Evolutionary conservation across 305 asterid species (phyloP), one percentile per base, ranked within the genome.

Genomic region (Fraxinus velutina): DNA sequence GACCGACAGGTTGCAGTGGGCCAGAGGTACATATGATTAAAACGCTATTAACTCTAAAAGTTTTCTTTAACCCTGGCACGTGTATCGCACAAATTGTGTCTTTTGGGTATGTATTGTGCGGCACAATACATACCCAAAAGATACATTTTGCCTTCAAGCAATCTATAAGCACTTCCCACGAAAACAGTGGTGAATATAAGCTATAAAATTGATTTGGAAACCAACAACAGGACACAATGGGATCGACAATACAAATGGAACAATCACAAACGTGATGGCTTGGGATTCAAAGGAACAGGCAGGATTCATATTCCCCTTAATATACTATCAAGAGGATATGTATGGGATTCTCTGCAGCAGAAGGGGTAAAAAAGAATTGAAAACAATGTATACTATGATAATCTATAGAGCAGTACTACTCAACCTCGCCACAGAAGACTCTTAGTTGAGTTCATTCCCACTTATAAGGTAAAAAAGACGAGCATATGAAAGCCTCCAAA

Each of bases 1-100:
- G 15, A 81, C 47, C 80, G 52, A 76, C 73, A 22, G 34, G 24
- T 71, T 66, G 81, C 68, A 57, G 55, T 81, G 27, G 68, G 68
- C 78, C 60, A 3, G 62, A 6, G 55, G 27, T 33, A 19, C 19
- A 9, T 80, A 60, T 42, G 36, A 52, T 72, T 32, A 10, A 19
- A 19, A 17, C 2, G 2, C 6, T 17, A 77, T 60, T 57, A n/a
- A 22, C 21, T 44, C 73, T 9, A 64, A 3, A 64, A 64, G 17
- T 8, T 64, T 52, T 52, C 64, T 29, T 68, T 29, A 6, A 29
- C 9, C 19, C 37, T 1, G 21, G 19, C 4, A 10, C 73, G 29
- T 8, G 12, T 21, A 22, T 62, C 1, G 15, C 6, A 12, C n/a
- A n/a, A n/a, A n/a, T n/a, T n/a, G n/a, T n/a, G n/a, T n/a, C n/a